Conservation (phyloP, 495 filamentous ascomycete genomes). For the Neurospora hispaniola region DNA sequence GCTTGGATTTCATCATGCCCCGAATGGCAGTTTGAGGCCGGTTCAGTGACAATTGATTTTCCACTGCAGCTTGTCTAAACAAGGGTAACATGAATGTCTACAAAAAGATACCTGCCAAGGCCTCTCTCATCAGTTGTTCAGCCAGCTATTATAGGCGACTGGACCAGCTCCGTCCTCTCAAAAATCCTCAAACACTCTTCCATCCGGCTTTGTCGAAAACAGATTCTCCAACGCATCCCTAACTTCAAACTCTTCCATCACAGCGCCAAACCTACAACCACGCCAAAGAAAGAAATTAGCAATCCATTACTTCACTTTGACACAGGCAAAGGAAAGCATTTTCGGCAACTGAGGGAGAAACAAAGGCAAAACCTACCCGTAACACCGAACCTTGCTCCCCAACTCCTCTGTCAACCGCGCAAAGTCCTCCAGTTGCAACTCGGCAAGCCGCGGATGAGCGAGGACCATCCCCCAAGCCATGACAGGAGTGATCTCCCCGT, state of each 20-base stretch:
- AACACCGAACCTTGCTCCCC: slow-evolving; percentile 74
- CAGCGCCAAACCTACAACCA: slow-evolving; percentile 58
- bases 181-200: neutral
- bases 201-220: slow-evolving; percentile 52
- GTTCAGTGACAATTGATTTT: neutral
- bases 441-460: slow-evolving; percentile 53
- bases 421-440: slow-evolving; percentile 60
- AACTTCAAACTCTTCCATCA: slow-evolving; percentile 87
- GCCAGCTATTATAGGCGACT: neutral
- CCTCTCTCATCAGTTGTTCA: neutral
- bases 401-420: slow-evolving; percentile 61
- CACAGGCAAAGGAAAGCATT: neutral
- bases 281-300: slow-evolving; percentile 8
- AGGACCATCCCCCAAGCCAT: slow-evolving; percentile 85
- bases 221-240: slow-evolving; percentile 71
- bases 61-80: neutral
- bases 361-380: slow-evolving; percentile 58
- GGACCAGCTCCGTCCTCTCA: neutral
- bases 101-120: neutral
- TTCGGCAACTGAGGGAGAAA: neutral
- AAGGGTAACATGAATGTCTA: neutral
- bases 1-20: neutral
- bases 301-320: neutral
- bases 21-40: neutral
- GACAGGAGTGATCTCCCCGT: slow-evolving; percentile 92